Evolutionary conservation across 2,329 filamentous ascomycete genomes (phyloP).

Genomic region (Aspergillus thermomutatus): DNA sequence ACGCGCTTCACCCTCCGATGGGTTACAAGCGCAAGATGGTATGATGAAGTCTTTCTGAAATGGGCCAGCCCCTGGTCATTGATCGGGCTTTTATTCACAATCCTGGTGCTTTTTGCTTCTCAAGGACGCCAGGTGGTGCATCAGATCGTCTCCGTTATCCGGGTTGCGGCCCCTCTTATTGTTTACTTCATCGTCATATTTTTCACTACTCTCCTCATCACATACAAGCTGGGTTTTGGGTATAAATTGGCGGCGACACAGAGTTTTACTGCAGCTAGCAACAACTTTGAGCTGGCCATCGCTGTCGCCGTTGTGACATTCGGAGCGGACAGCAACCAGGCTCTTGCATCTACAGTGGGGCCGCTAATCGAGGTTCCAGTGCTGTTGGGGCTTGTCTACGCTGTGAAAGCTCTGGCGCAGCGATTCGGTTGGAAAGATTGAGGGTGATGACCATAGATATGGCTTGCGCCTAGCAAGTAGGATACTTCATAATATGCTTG

Average conservation of each 20-base stretch:
- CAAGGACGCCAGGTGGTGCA: slow-evolving; percentile 75
- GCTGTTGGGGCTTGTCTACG: slow-evolving; percentile 70
- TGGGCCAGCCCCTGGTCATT: slow-evolving; percentile 70
- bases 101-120: slow-evolving; percentile 77
- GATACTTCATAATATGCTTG: neutral
- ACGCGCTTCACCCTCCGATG: slow-evolving; percentile 64
- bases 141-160: slow-evolving; percentile 76
- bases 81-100: slow-evolving; percentile 80
- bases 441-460: neutral
- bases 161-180: slow-evolving; percentile 73
- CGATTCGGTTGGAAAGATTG: slow-evolving; percentile 12
- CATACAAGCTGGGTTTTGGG: slow-evolving; percentile 62
- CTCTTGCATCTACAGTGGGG: slow-evolving; percentile 37
- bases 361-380: slow-evolving; percentile 85
- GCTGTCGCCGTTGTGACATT: slow-evolving; percentile 79
- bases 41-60: slow-evolving; percentile 66
- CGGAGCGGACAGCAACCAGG: slow-evolving; percentile 66
- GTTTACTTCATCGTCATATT: slow-evolving; percentile 79
- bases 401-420: slow-evolving; percentile 46
- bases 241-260: slow-evolving; percentile 70
- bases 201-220: slow-evolving; percentile 60
- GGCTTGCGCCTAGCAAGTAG: no score
- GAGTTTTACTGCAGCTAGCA: slow-evolving; percentile 83
- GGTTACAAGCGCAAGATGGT: slow-evolving; percentile 54
- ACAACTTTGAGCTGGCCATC: slow-evolving; percentile 89